phyloP scores from a whole-genome alignment of 345 rosid species.

The Salix exigua region DNA sequence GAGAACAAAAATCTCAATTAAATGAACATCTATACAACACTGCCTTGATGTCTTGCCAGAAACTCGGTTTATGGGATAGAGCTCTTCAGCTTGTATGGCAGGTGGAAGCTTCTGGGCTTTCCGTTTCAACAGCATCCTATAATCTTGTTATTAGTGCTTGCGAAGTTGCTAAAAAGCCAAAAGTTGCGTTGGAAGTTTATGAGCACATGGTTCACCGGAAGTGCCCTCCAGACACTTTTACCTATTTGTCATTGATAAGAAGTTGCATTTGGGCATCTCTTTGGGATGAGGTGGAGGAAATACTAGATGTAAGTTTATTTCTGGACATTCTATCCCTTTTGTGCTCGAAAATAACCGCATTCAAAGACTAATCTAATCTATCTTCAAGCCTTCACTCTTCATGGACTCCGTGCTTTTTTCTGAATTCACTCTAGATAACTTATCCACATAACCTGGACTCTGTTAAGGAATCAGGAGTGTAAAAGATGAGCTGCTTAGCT shows the following conservation, averaged over 20 bases:
- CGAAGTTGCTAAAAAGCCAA: conserved; percentile 62
- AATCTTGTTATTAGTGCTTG: conserved; percentile 69
- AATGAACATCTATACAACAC: conserved; percentile 55
- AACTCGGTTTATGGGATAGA: conserved; percentile 70
- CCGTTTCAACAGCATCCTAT: conserved; percentile 49
- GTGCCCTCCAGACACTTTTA: conserved; percentile 57
- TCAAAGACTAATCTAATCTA: neutral
- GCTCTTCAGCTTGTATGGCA: conserved; percentile 76
- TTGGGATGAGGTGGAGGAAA: conserved; percentile 62
- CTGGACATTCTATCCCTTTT: neutral
- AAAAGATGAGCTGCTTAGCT: neutral
- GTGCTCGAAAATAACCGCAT: neutral
- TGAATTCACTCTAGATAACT: neutral
- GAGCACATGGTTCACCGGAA: conserved; percentile 57
- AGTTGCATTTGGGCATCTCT: conserved; percentile 79
- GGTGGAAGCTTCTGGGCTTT: conserved; percentile 53
- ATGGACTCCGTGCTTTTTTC: neutral
- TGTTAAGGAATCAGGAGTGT: neutral
- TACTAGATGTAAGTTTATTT: conserved; percentile 45
- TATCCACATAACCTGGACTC: neutral
- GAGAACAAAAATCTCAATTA: conserved; percentile 28
- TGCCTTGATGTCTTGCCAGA: conserved; percentile 68
- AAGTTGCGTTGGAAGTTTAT: conserved; percentile 66
- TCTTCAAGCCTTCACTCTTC: neutral
- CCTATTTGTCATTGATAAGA: conserved; percentile 61